phyloP scores from a whole-genome alignment of 495 filamentous ascomycete species.

The Neurospora africana region DNA sequence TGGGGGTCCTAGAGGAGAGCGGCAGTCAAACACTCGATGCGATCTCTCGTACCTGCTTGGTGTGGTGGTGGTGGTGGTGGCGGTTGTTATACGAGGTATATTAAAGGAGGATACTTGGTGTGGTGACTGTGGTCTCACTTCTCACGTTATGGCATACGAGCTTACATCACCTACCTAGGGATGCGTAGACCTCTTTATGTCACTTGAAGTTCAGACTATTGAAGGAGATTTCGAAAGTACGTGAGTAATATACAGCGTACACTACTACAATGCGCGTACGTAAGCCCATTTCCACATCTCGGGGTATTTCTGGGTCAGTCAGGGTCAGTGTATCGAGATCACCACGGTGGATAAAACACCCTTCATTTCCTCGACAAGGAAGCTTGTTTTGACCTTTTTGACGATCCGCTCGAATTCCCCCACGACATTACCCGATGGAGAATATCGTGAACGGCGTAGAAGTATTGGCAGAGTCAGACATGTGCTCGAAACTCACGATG shows the following conservation, averaged over 20 bases:
- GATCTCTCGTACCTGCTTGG: background rate
- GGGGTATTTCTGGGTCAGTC: background rate
- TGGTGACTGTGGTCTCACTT: background rate
- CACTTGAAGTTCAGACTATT: background rate
- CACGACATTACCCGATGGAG: background rate
- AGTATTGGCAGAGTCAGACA: background rate
- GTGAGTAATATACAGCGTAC: background rate
- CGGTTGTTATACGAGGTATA: background rate
- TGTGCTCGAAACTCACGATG: background rate
- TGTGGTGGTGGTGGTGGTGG: background rate
- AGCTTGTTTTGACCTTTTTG: background rate
- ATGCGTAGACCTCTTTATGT: too few species aligned
- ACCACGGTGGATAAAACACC: background rate
- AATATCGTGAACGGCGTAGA: background rate
- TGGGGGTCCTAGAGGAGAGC: background rate
- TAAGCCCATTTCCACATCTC: background rate
- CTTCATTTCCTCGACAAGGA: background rate
- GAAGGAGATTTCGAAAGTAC: background rate
- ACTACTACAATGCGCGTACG: background rate
- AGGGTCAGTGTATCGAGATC: background rate
- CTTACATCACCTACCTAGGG: too few species aligned
- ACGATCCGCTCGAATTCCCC: background rate
- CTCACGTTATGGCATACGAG: background rate
- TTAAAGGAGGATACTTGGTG: background rate
- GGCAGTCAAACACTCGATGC: background rate